Base-by-base conservation (phyloP, 2,329 filamentous ascomycete species). In the Calonectria naviculata region DNA sequence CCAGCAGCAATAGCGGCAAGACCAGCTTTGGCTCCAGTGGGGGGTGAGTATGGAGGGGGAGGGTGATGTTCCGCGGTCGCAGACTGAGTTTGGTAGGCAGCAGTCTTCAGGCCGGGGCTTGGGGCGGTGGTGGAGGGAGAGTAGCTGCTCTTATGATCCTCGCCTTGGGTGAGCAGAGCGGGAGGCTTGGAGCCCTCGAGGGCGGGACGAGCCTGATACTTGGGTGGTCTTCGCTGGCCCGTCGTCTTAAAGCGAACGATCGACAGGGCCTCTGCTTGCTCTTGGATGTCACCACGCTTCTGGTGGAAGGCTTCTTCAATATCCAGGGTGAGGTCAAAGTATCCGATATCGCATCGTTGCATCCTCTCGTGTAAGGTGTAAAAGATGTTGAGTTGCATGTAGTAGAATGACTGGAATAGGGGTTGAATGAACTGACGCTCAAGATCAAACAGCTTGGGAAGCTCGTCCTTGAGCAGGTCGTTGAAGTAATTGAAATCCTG, bases 351-450 rank as follows among this genome's bases (percentile, higher is more conserved):
- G 82, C 97, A 95, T 76, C 90, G 92, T 85, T 99, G 97, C 97
- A 99, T 99, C 85, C 93, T 95, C 84, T 98, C 96, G 83, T 99
- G 97, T 65, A 99, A 88, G 1, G 97, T 99, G 85, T 99, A 99
- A 84, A 98, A 99, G 75, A 99, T 94, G 84, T 99, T 99, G 75
- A 99, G 90, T 84, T 99, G 97, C 97, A 99, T 99, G 87, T 98
- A 99, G 86, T 99, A 99, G 86, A 99, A 99, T 12, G 94, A 97
- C 83, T 98, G 97, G 88, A 99, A 99, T 9, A 99, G 90, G 3
- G 97, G 97, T 76, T 94, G 93, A 83, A 99, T 99, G 83, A 99
- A 98, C 83, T 98, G 93, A 74, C 93, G 91, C 83, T 99, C 97
- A 21, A 99, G 90, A 9, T 87, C 83, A 84, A 99, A 99, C 13